Base-by-base conservation (phyloP, 2,329 filamentous ascomycete species). In the Chrysoporthe puriensis region DNA sequence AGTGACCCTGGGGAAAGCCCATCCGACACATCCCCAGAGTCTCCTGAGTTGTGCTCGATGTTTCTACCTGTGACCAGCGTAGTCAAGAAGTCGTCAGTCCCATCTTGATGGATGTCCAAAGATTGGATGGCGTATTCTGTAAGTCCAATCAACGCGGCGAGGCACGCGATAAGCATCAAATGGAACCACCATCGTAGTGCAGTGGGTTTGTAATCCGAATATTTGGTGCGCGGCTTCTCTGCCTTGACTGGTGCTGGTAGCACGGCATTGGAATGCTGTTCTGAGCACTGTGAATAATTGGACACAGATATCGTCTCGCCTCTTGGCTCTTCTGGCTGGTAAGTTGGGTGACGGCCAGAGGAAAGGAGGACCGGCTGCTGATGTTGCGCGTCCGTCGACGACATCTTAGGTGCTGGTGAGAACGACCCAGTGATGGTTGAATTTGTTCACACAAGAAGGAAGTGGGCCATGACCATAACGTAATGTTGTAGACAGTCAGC, bases 101-200 rank as follows among this genome's bases (percentile, higher is more conserved):
- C 60, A 16, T 50, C 13, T 4, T 60, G 6, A 14, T 63, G 61
- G 0, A 56, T 18, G 16, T 63, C 14, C 18, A 66, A 16, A 18
- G 59, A 42, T 18, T 32, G 63, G 2, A 66, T 54, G 43, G 67
- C 59, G 21, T 66, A 68, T 21, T 68, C 63, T 3, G 67, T 68
- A 59, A 68, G 6, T 0, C 63, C 67, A 18, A 68, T 36, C 4
- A 63, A 34, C 1, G 11, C 43, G 6, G 67, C 67, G 14, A 68
- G 67, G 11, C 52, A 59, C 4, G 42, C 44, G 4, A 68, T 50
- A 18, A 68, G 67, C n/a, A 40, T 32, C 3, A 40, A 6, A 2
- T 68, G 67, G 26, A 52, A 68, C 63, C 67, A 68, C 67, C 67
- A 68, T 26, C 67, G 60, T 3, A 66, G 16, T 18, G 67, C 63